These are phyloP conservation scores for Candida ipomoeae DNA, from an alignment of 805 yeast genomes.

Conservation along the genomic window DNA sequence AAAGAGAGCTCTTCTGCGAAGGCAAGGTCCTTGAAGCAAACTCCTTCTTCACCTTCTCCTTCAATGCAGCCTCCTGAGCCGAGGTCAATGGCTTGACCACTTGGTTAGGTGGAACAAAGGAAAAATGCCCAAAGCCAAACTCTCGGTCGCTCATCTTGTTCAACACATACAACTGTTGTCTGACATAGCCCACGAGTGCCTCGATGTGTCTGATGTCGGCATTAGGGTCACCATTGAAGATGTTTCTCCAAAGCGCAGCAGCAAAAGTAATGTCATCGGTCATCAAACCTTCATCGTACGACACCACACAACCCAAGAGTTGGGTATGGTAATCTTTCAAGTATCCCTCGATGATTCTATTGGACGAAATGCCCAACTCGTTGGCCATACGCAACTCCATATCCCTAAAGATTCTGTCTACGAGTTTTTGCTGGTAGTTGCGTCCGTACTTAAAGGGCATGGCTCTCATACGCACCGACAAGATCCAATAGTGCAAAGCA, in stretches of 20 bases:
- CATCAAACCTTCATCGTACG: slow-evolving; percentile 88
- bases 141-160: slow-evolving; percentile 85
- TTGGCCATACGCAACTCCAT: slow-evolving; percentile 81
- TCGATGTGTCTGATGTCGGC: slow-evolving; percentile 81
- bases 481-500: slow-evolving; percentile 86
- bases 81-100: slow-evolving; percentile 67
- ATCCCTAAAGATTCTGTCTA: slow-evolving; percentile 85
- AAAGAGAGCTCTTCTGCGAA: slow-evolving; percentile 48
- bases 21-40: slow-evolving; percentile 56
- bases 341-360: slow-evolving; percentile 78
- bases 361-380: slow-evolving; percentile 80
- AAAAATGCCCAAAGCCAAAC: slow-evolving; percentile 86
- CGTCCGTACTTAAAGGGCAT: slow-evolving; percentile 87
- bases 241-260: slow-evolving; percentile 82
- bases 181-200: slow-evolving; percentile 82
- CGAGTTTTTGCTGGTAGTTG: slow-evolving; percentile 86
- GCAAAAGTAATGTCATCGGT: slow-evolving; percentile 77
- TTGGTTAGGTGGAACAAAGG: slow-evolving; percentile 77
- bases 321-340: slow-evolving; percentile 88
- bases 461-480: slow-evolving; percentile 92
- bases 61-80: slow-evolving; percentile 57
- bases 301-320: slow-evolving; percentile 80
- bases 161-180: slow-evolving; percentile 85
- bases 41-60: slow-evolving; percentile 46
- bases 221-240: slow-evolving; percentile 80